Percentiles rank a stretch among this genome's conserved stretches.
phyloP scores from a whole-genome alignment of 208 protist species.

The Crithidia brevicula region DNA sequence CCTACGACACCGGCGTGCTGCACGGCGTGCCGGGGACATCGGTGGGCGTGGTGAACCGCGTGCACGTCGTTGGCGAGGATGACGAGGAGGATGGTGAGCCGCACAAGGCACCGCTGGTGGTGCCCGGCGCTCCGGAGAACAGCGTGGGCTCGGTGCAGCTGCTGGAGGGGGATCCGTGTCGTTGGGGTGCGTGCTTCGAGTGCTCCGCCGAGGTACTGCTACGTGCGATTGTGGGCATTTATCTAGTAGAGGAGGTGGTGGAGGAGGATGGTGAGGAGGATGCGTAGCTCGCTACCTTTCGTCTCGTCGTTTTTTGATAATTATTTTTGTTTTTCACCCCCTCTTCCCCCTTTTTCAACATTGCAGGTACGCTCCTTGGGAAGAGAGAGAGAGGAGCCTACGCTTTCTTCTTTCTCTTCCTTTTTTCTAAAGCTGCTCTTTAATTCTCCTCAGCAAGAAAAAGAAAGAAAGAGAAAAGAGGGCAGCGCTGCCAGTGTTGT shows the following conservation, averaged over 20 bases:
- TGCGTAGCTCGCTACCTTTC: neutral
- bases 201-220: constrained; percentile 54
- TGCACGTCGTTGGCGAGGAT: constrained; percentile 30
- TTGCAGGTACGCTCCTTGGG: neutral
- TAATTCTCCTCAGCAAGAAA: too few relatives aligned
- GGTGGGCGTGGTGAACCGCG: constrained; percentile 80
- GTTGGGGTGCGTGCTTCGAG: constrained; percentile 68
- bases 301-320: neutral
- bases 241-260: constrained; percentile 52
- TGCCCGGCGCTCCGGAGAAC: constrained; percentile 10
- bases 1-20: constrained; percentile 78
- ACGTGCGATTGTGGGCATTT: constrained; percentile 51
- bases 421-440: neutral
- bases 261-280: constrained; percentile 24
- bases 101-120: constrained; percentile 1
- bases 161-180: constrained; percentile 81
- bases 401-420: neutral
- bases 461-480: too few relatives aligned
- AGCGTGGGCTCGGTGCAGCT: constrained; percentile 69
- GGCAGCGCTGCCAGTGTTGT: too few relatives aligned
- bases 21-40: constrained; percentile 80
- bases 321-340: neutral
- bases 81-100: constrained; percentile 16
- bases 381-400: neutral
- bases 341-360: neutral